These are phyloP conservation scores for Chlorella sp. DNA, from an alignment of 139 green algal species.

Conservation along the genomic window DNA sequence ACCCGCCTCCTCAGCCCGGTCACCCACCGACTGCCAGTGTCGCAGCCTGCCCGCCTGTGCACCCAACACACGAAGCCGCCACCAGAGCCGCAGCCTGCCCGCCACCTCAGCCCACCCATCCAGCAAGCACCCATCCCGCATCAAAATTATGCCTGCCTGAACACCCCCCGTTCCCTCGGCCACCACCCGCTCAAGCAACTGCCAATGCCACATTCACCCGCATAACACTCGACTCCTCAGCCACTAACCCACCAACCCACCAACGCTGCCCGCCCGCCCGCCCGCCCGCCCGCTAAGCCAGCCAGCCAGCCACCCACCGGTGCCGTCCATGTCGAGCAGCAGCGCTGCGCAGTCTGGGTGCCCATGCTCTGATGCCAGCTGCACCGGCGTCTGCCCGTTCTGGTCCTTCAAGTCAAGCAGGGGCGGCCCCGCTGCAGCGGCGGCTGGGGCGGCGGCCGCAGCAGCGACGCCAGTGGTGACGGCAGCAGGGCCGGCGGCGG, in stretches of 20 bases:
- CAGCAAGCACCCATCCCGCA: too few species aligned
- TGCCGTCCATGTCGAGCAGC: constrained; percentile 43
- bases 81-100: too few species aligned
- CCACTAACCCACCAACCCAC: not conserved
- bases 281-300: not conserved
- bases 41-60: too few species aligned
- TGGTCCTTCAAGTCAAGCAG: constrained; percentile 28
- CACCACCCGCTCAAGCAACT: too few species aligned
- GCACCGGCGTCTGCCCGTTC: constrained; percentile 45
- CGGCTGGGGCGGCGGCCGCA: not conserved
- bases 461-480: not conserved
- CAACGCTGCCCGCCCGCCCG: not conserved
- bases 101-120: too few species aligned
- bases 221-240: too few species aligned
- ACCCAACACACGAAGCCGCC: too few species aligned
- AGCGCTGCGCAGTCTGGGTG: constrained; percentile 49
- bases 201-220: too few species aligned
- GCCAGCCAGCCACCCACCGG: constrained; percentile 1
- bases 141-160: too few species aligned
- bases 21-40: too few species aligned
- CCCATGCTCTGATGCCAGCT: constrained; percentile 39
- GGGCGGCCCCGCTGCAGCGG: not conserved
- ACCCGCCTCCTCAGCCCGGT: too few species aligned
- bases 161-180: too few species aligned
- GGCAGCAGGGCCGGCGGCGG: not conserved